Conservation (phyloP, 2,329 filamentous ascomycete genomes). For the Beauveria scarabaeidicola region DNA sequence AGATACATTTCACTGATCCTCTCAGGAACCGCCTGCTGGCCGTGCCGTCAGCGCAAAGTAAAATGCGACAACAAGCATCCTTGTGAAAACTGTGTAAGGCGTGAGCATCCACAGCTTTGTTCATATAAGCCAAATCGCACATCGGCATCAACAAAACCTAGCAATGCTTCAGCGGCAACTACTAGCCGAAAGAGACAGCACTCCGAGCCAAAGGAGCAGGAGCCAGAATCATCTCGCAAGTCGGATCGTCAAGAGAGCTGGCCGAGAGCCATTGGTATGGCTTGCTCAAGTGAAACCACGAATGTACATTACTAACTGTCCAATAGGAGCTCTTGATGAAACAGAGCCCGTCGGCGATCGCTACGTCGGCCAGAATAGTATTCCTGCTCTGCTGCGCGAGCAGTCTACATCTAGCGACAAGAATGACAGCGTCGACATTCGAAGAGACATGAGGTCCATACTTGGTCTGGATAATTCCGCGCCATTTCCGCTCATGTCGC, state of each 20-base stretch:
- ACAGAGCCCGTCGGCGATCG: constrained; percentile 48
- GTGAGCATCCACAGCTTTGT: constrained; percentile 55
- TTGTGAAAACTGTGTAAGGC: constrained; percentile 59
- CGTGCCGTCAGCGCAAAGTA: constrained; percentile 58
- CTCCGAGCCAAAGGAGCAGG: constrained; percentile 24
- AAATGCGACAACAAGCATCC: constrained; percentile 63
- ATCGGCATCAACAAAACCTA: constrained; percentile 26
- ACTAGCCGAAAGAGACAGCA: constrained; percentile 24
- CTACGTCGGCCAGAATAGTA: constrained; percentile 60
- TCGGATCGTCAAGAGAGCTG: constrained; percentile 32
- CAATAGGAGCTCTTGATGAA: constrained; percentile 38
- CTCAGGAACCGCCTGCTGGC: constrained; percentile 56
- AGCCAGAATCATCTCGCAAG: constrained; percentile 24
- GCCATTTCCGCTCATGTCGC: constrained; percentile 59
- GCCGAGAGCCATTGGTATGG: constrained; percentile 33
- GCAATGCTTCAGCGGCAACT: constrained; percentile 21
- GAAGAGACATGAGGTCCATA: constrained; percentile 58
- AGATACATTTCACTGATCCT: not conserved
- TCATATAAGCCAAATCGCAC: constrained; percentile 56
- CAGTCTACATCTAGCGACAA: constrained; percentile 47
- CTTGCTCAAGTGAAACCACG: not conserved
- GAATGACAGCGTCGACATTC: constrained; percentile 47
- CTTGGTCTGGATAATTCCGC: constrained; percentile 57
- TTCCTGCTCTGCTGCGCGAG: constrained; percentile 55
- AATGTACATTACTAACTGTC: not conserved